Evolutionary conservation across 1,284 basidiomycete species (phyloP).

Genomic region (Farysia itapuensis): DNA sequence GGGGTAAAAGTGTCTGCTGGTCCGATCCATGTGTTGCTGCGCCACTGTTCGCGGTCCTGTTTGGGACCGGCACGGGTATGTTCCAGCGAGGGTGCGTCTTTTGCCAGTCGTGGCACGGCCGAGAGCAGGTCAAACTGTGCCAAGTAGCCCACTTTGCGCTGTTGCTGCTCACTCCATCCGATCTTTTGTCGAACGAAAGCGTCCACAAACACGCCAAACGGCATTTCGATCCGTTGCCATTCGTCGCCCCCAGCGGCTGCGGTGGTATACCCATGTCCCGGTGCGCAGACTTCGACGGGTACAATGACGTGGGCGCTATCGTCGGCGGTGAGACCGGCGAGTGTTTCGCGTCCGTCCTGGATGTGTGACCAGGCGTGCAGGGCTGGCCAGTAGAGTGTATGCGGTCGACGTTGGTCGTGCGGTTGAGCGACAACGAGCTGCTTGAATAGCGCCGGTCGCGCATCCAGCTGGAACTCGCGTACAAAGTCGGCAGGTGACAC

Average conservation of each 20-base stretch:
- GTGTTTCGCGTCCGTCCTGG: constrained; percentile 11
- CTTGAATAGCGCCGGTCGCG: constrained; percentile 18
- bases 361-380: constrained; percentile 15
- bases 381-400: constrained; percentile 35
- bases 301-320: constrained; percentile 17
- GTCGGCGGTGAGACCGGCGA: constrained; percentile 18
- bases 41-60: constrained; percentile 33
- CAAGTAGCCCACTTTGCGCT: constrained; percentile 26
- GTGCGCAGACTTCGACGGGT: constrained; percentile 35
- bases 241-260: constrained; percentile 1
- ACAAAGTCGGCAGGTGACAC: constrained; percentile 20
- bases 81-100: constrained; percentile 32
- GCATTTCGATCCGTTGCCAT: constrained; percentile 41
- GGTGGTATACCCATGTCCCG: constrained; percentile 29
- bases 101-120: constrained; percentile 9
- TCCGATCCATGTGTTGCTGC: constrained; percentile 45
- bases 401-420: constrained; percentile 1
- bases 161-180: constrained; percentile 11
- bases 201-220: constrained; percentile 40
- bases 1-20: constrained; percentile 39
- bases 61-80: constrained; percentile 36
- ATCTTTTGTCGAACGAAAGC: constrained; percentile 37
- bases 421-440: constrained; percentile 6
- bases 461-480: constrained; percentile 7
- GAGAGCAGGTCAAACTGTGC: constrained; percentile 42